Evolutionary conservation across 352 stramenopile genomes (phyloP).

Genomic region (Phytophthora hybrid): DNA sequence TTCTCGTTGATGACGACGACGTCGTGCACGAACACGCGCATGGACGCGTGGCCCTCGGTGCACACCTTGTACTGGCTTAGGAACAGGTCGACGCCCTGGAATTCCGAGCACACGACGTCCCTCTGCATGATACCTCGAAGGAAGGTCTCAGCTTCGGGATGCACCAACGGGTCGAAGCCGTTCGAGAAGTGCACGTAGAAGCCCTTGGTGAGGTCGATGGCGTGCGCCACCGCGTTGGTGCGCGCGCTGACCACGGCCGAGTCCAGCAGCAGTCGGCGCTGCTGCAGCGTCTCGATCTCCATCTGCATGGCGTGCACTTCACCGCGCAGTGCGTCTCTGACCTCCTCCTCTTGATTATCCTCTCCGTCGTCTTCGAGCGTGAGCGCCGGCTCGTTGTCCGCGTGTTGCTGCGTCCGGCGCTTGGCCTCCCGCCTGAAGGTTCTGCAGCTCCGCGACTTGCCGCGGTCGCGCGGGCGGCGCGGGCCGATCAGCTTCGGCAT

Average conservation of each 20-base stretch:
- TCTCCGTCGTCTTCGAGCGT: constrained; percentile 7
- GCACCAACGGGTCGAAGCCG: constrained; percentile 40
- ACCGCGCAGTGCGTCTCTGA: constrained; percentile 4
- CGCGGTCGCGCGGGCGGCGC: background rate
- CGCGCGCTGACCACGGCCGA: constrained; percentile 42
- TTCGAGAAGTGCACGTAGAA: constrained; percentile 61
- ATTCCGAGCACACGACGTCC: constrained; percentile 63
- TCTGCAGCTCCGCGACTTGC: constrained; percentile 31
- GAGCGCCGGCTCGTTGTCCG: constrained; percentile 9
- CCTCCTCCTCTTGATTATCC: constrained; percentile 16
- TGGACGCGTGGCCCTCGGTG: constrained; percentile 42
- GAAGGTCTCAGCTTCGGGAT: constrained; percentile 42
- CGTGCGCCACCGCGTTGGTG: constrained; percentile 42
- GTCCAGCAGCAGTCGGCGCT: constrained; percentile 45
- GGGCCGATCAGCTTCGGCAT: background rate
- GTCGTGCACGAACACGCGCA: constrained; percentile 40
- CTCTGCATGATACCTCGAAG: constrained; percentile 51
- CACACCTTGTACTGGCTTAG: constrained; percentile 54
- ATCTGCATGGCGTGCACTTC: constrained; percentile 43
- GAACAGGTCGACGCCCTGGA: constrained; percentile 61
- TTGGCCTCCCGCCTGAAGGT: constrained; percentile 1
- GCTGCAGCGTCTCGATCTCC: constrained; percentile 50
- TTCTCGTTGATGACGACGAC: constrained; percentile 39
- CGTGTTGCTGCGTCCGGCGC: background rate
- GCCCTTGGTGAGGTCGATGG: constrained; percentile 39